phyloP scores from a whole-genome alignment of 768 basidiomycete species.

The Galerina sulciceps region DNA sequence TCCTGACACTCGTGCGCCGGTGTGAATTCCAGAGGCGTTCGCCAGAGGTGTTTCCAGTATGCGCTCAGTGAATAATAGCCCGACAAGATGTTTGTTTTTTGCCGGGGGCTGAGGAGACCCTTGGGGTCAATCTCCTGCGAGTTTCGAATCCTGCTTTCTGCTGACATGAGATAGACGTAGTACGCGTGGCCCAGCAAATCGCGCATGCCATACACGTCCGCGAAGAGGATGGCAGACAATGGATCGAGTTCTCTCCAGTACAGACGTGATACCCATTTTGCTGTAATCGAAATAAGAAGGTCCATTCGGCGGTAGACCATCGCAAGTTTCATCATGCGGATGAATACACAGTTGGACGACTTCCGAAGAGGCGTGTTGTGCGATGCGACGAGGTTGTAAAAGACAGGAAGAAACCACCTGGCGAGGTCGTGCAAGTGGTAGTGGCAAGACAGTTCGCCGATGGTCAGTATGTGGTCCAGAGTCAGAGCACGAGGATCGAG shows the following conservation, averaged over 20 bases:
- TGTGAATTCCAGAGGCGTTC: slow-evolving; percentile 31
- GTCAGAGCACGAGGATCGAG: slow-evolving; percentile 28
- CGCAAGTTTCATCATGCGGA: slow-evolving; percentile 39
- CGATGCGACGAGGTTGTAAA: slow-evolving; percentile 31
- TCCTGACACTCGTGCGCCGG: slow-evolving; percentile 34
- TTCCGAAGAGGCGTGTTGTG: slow-evolving; percentile 28
- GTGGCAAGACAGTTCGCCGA: slow-evolving; percentile 43
- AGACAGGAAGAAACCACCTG: slow-evolving; percentile 39
- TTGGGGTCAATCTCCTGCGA: slow-evolving; percentile 12
- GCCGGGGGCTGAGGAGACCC: slow-evolving; percentile 8
- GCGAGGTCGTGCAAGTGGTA: slow-evolving; percentile 40
- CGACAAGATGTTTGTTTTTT: slow-evolving; percentile 18
- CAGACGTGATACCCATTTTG: slow-evolving; percentile 38
- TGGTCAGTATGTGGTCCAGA: slow-evolving; percentile 39
- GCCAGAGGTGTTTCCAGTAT: slow-evolving; percentile 14
- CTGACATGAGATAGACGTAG: slow-evolving; percentile 27
- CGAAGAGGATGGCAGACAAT: slow-evolving; percentile 25
- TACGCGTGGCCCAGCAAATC: slow-evolving; percentile 26
- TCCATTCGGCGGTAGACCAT: slow-evolving; percentile 28
- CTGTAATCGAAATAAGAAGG: slow-evolving; percentile 29
- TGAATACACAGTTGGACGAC: slow-evolving; percentile 31
- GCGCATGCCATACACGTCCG: slow-evolving; percentile 18
- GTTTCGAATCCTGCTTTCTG: slow-evolving; percentile 9
- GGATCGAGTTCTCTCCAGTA: slow-evolving; percentile 26
- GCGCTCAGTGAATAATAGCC: slow-evolving; percentile 24